These are phyloP conservation scores for Boletus subparvulus DNA, from an alignment of 768 basidiomycete genomes.

Conservation along the genomic window DNA sequence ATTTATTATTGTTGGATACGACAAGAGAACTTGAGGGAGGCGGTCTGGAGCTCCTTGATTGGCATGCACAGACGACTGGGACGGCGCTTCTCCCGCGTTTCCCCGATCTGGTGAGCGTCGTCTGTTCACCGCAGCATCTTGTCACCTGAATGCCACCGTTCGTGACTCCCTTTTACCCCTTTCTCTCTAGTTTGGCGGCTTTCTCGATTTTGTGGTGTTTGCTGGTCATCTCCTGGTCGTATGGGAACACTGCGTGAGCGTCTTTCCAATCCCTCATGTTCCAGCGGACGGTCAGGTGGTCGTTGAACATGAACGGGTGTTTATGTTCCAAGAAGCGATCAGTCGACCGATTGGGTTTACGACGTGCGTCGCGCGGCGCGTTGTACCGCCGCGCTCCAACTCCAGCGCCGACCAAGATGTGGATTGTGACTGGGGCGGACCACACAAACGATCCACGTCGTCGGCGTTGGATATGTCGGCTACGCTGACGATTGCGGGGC, in stretches of 20 bases:
- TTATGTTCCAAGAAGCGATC: slow-evolving; percentile 27
- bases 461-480: background rate
- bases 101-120: slow-evolving; percentile 21
- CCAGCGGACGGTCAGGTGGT: slow-evolving; percentile 22
- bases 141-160: background rate
- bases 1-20: slow-evolving; percentile 27
- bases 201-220: slow-evolving; percentile 28
- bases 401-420: background rate
- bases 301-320: slow-evolving; percentile 25
- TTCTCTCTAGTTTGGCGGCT: slow-evolving; percentile 21
- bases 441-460: background rate
- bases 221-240: slow-evolving; percentile 22
- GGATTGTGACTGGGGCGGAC: background rate
- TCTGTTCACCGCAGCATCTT: background rate
- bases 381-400: background rate
- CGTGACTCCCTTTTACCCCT: background rate
- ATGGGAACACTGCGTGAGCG: slow-evolving; percentile 31
- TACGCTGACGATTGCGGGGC: slow-evolving; percentile 28
- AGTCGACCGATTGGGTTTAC: slow-evolving; percentile 28
- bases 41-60: slow-evolving; percentile 30
- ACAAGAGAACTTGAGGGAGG: slow-evolving; percentile 14
- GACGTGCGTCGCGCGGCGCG: slow-evolving; percentile 20
- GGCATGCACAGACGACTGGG: slow-evolving; percentile 25
- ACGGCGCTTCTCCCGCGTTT: slow-evolving; percentile 25
- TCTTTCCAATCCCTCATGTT: slow-evolving; percentile 23